A percentile compares a stretch with the other conserved stretches of the same genome.
These are phyloP conservation scores for Saksenaea oblongispora DNA, from an alignment of 371 early-diverging fungal species.

Conservation along the genomic window DNA sequence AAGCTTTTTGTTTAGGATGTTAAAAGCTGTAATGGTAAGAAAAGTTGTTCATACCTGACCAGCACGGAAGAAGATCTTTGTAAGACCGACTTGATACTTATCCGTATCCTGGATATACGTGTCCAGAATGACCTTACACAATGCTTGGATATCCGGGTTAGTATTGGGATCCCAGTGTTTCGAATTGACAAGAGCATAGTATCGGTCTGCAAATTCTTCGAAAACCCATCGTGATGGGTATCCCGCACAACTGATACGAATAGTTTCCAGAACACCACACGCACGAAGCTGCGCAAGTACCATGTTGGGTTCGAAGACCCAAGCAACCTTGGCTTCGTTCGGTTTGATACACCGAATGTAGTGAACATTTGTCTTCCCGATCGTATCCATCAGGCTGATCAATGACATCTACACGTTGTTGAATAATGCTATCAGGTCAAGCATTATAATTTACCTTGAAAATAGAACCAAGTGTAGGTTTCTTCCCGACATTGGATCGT, in stretches of 20 bases:
- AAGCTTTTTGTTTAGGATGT: too few relatives aligned
- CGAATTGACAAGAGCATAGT: conserved; percentile 83
- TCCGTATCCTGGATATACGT: conserved; percentile 72
- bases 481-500: conserved; percentile 54
- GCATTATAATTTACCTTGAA: conserved; percentile 51
- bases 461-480: conserved; percentile 89
- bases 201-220: conserved; percentile 91
- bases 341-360: conserved; percentile 99
- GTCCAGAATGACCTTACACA: conserved; percentile 70
- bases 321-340: conserved; percentile 89
- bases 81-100: conserved; percentile 94
- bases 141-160: conserved; percentile 51
- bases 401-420: conserved; percentile 62
- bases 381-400: conserved; percentile 91
- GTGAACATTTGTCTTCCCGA: conserved; percentile 89
- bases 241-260: conserved; percentile 98
- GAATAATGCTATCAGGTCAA: neutral
- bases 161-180: conserved; percentile 64
- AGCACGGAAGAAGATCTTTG: conserved; percentile 99
- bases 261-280: conserved; percentile 99
- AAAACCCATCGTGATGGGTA: conserved; percentile 95
- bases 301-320: conserved; percentile 89
- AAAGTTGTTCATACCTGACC: conserved; percentile 67
- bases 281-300: conserved; percentile 96
- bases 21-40: too few relatives aligned